These are phyloP conservation scores for Psilocybe mexicana DNA, from an alignment of 1,284 basidiomycete species.

Conservation along the genomic window DNA sequence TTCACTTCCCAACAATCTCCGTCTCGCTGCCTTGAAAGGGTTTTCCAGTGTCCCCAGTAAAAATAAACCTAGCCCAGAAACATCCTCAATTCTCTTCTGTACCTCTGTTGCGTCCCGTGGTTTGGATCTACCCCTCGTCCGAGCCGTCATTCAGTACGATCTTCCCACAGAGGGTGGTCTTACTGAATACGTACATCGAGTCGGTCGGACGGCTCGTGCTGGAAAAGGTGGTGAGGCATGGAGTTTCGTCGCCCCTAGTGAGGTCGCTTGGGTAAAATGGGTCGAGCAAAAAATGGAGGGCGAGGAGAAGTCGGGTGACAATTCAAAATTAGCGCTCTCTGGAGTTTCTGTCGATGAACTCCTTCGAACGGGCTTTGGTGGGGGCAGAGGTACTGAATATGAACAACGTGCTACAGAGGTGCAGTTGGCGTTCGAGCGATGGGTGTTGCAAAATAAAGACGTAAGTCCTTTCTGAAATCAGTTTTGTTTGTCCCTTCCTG, in stretches of 20 bases:
- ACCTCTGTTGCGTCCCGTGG: slow-evolving; percentile 98
- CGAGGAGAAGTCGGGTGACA: slow-evolving; percentile 31
- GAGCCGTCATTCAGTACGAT: slow-evolving; percentile 95
- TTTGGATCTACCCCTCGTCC: slow-evolving; percentile 94
- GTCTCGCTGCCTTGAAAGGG: slow-evolving; percentile 79
- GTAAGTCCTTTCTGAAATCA: slow-evolving; percentile 38
- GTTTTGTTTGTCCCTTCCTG: slow-evolving; percentile 1
- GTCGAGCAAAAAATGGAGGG: slow-evolving; percentile 78
- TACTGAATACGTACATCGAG: slow-evolving; percentile 96
- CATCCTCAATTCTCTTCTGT: slow-evolving; percentile 82
- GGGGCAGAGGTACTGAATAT: slow-evolving; percentile 77
- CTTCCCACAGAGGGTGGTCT: slow-evolving; percentile 96
- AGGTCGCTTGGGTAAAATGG: slow-evolving; percentile 88
- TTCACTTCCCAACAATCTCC: slow-evolving; percentile 81
- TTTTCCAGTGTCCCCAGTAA: slow-evolving; percentile 61
- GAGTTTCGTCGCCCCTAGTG: slow-evolving; percentile 88
- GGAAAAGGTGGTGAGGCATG: slow-evolving; percentile 94
- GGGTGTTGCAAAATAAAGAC: slow-evolving; percentile 79
- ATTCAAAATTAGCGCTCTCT: slow-evolving; percentile 52
- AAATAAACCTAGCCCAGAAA: slow-evolving; percentile 27
- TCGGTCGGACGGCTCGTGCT: slow-evolving; percentile 95
- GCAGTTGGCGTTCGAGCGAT: slow-evolving; percentile 93
- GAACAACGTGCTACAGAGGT: slow-evolving; percentile 95
- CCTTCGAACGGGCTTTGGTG: slow-evolving; percentile 84
- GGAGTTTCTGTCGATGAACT: slow-evolving; percentile 71